Evolutionary conservation across 129 eudicot species (phyloP), one percentile per base, ranked within the genome.

Genomic region (Mikania micrantha): DNA sequence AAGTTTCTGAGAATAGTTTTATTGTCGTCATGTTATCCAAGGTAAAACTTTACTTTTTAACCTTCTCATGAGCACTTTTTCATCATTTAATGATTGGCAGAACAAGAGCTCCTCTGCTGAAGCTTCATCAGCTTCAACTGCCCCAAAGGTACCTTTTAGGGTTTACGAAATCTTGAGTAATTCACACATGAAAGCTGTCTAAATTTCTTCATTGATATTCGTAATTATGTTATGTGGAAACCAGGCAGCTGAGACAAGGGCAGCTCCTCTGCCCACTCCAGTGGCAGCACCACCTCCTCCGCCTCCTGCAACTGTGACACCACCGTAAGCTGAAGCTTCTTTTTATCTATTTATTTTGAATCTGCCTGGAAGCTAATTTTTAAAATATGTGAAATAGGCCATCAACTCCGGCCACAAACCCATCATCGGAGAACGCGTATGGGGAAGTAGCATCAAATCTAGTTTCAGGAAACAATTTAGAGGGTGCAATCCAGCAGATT

Each of bases 1-100:
- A 85, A 70, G 88, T 91, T 79, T 74, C 83, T 35, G 95, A 85
- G 63, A 81, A 79, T 35, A 83, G 86, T 79, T 91, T 85, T 69
- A 75, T 91, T 4, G 97, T 91, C 47, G 38, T 91, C 71, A 87
- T 91, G 97, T 58, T 87, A 48, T 61, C 83, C 0, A 91, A 91
- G 97, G 97, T 87, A 81, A 66, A 16, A 9, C 3, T 53, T 36
- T 16, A 7, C 58, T 42, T 22, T 38, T 27, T n/a, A 47, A 2
- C 7, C 58, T 25, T 44, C 12, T 60, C 21, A 9, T 58, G 48
- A 24, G 19, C 12, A 20, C 44, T 2, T 71, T 20, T 24, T n/a
- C 10, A 12, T 27, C 15, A 8, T 13, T 42, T 38, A 25, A 17
- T 24, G 16, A 22, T 17, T 45, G 28, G 64, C 73, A 85, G 96